phyloP scores from a whole-genome alignment of 208 protist species.

The Tritrichomonas musculus region DNA sequence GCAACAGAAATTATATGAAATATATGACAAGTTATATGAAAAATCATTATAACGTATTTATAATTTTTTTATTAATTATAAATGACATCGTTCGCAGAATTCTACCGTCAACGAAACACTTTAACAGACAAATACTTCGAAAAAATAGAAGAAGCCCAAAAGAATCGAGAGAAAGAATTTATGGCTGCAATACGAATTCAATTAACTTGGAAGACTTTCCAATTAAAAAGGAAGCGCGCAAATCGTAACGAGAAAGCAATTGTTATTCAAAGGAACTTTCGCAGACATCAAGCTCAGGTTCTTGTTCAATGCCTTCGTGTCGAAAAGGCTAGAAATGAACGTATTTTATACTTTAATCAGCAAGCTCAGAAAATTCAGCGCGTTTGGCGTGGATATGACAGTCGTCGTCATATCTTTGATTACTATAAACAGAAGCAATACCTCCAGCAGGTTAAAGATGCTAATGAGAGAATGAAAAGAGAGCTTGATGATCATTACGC shows the following conservation, averaged over 20 bases:
- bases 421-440: conserved; percentile 1
- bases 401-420: neutral
- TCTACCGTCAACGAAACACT: neutral
- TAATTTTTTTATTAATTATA: no score
- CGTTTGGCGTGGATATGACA: neutral
- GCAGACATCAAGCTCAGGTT: neutral
- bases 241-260: neutral
- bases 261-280: neutral
- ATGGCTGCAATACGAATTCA: neutral
- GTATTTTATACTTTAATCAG: neutral
- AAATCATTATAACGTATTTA: no score
- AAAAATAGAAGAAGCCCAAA: neutral
- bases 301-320: neutral
- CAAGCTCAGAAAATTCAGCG: neutral
- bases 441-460: neutral
- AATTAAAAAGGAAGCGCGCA: neutral
- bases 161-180: neutral
- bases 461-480: neutral
- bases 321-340: conserved; percentile 6
- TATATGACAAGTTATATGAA: no score
- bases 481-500: neutral
- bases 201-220: neutral
- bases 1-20: no score
- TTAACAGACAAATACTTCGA: neutral
- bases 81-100: neutral